Evolutionary conservation across 2,329 filamentous ascomycete species (phyloP).

Genomic region (Exophiala calicioides): DNA sequence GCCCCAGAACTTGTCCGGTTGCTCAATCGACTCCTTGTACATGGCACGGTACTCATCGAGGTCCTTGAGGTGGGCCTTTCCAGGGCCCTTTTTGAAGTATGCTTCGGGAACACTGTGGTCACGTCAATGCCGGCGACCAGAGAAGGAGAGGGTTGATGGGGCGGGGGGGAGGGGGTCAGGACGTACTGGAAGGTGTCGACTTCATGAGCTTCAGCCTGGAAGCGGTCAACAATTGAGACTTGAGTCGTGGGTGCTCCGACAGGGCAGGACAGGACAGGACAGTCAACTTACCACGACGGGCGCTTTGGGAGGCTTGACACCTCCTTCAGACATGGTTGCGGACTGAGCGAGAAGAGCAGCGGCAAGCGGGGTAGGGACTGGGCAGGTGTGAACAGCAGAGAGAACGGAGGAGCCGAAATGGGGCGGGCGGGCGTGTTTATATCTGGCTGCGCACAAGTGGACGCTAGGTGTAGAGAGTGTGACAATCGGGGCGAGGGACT

Average conservation of each 20-base stretch:
- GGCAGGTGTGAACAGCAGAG: neutral
- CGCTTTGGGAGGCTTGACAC: slow-evolving; percentile 36
- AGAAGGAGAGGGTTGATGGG: no score
- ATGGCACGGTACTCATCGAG: slow-evolving; percentile 64
- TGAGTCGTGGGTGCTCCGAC: no score
- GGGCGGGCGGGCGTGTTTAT: slow-evolving; percentile 13
- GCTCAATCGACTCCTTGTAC: slow-evolving; percentile 81
- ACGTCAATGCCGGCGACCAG: slow-evolving; percentile 11
- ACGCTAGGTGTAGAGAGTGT: slow-evolving; percentile 3
- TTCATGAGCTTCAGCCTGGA: slow-evolving; percentile 47
- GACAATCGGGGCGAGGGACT: slow-evolving; percentile 5
- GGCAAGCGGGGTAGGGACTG: neutral
- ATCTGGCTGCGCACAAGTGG: slow-evolving; percentile 7
- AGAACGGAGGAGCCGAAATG: neutral
- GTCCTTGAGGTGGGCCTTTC: slow-evolving; percentile 60
- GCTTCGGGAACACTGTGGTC: slow-evolving; percentile 53
- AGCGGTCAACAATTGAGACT: slow-evolving; percentile 16
- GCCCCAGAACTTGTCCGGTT: slow-evolving; percentile 89
- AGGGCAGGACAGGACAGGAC: no score
- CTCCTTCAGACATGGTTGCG: slow-evolving; percentile 41
- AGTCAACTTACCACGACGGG: slow-evolving; percentile 42
- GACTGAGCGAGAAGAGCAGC: neutral
- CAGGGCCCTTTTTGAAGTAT: slow-evolving; percentile 61
- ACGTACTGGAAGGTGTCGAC: slow-evolving; percentile 51
- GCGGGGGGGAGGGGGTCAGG: no score